Evolutionary conservation across 2,329 filamentous ascomycete species (phyloP), one percentile per base, ranked within the genome.

Genomic region (Sclerotiophoma versabilis): DNA sequence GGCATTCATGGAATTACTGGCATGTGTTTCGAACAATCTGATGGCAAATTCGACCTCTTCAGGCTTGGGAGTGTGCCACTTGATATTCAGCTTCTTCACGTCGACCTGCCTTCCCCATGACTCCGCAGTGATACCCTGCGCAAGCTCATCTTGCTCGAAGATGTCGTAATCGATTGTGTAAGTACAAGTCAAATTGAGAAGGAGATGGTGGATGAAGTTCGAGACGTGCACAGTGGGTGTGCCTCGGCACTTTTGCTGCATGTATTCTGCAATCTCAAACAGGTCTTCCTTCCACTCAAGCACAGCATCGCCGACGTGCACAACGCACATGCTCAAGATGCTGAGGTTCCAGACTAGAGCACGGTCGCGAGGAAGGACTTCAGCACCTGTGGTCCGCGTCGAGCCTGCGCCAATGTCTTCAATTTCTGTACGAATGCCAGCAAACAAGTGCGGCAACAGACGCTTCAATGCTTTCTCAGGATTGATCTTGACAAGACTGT

Each of bases 311-410:
- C 95, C 95, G 38, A 99, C 92, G 68, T 99, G 95, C 3, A 99
- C 95, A 19, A 97, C 92, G 55, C 92, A 95, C 93, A 99, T 99
- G 71, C 93, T 96, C 5, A 99, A 84, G 81, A 99, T 92, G 75
- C 92, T 96, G 55, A 98, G 86, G 70, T 98, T 91, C 96, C 96
- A 99, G 0, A 99, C 93, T 14, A 99, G 80, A 4, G 91, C 95
- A 49, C 95, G 84, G 73, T 99, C 95, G 62, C 95, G 86, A 8
- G 95, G 95, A 15, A 99, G 82, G 36, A 98, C 92, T 74, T 99
- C 95, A 0, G 90, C 91, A 17, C 95, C 95, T 49, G 91, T 96
- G 51, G 92, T 98, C 65, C 95, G 86, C 52, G 96, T 96, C 2
- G 93, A 98, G 2, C 93, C 96, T 17, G 95, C 95, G 43, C 93